Evolutionary conservation across 495 filamentous ascomycete genomes (phyloP).

Genomic region (Cercophora samala): DNA sequence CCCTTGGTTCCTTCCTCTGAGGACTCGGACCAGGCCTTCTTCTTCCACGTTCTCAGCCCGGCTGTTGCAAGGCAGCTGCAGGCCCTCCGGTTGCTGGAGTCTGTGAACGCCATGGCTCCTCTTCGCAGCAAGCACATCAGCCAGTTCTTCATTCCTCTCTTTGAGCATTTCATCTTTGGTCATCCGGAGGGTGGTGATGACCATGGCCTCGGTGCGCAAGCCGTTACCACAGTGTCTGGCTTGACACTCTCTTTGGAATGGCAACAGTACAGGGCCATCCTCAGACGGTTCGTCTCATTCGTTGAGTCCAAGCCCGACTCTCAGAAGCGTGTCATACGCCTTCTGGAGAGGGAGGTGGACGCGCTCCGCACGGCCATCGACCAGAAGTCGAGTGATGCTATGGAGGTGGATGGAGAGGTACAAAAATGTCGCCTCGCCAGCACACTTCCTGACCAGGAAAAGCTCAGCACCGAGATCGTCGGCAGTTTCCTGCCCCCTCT

Average conservation of each 20-base stretch:
- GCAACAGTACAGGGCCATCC: slow-evolving; percentile 81
- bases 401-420: slow-evolving; percentile 39
- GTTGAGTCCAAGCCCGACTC: slow-evolving; percentile 75
- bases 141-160: slow-evolving; percentile 82
- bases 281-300: slow-evolving; percentile 75
- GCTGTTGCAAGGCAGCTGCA: slow-evolving; percentile 84
- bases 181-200: slow-evolving; percentile 69
- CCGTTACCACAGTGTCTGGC: slow-evolving; percentile 68
- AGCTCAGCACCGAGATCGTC: slow-evolving; percentile 69
- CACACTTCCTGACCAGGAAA: slow-evolving; percentile 65
- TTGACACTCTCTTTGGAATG: slow-evolving; percentile 77
- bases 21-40: slow-evolving; percentile 78
- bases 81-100: slow-evolving; percentile 72
- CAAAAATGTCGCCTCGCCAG: slow-evolving; percentile 49
- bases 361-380: slow-evolving; percentile 56
- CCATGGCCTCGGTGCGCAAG: slow-evolving; percentile 80
- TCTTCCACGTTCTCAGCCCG: slow-evolving; percentile 86
- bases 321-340: slow-evolving; percentile 78
- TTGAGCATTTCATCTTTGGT: slow-evolving; percentile 92
- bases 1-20: slow-evolving; percentile 71
- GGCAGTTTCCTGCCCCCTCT: slow-evolving; percentile 73
- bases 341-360: slow-evolving; percentile 78
- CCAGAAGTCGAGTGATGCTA: slow-evolving; percentile 39
- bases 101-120: slow-evolving; percentile 57
- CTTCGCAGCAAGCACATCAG: slow-evolving; percentile 72